These are phyloP conservation scores for Geotrichum reessii DNA, from an alignment of 1,139 yeast genomes.

Conservation along the genomic window DNA sequence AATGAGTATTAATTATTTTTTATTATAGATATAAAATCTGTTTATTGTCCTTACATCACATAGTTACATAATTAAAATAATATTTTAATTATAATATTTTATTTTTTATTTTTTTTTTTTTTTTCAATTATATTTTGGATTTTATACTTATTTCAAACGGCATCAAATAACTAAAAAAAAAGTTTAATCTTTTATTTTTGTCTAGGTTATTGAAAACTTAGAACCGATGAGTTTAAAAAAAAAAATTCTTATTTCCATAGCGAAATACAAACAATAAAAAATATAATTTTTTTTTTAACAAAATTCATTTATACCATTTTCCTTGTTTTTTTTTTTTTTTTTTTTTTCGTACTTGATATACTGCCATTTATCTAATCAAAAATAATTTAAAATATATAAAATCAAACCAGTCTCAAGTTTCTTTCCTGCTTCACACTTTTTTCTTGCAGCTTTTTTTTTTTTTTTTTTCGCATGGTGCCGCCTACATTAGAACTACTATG, in stretches of 20 bases:
- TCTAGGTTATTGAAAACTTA: not conserved
- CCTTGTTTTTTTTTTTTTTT: not conserved
- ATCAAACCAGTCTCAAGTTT: not conserved
- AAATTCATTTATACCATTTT: not conserved
- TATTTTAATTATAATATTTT: not conserved
- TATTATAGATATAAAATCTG: too few relatives aligned
- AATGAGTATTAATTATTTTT: too few relatives aligned
- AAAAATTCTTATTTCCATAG: not conserved
- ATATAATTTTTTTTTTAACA: not conserved
- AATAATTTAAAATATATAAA: not conserved
- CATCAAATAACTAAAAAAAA: not conserved
- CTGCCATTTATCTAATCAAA: too few relatives aligned
- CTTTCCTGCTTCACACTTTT: not conserved
- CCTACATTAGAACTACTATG: not conserved
- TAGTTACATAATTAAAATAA: too few relatives aligned
- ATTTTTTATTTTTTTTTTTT: not conserved
- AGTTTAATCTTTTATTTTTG: not conserved
- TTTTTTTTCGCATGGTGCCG: not conserved
- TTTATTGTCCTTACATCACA: too few relatives aligned
- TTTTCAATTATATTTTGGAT: not conserved
- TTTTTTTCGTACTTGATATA: not conserved
- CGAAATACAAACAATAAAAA: not conserved
- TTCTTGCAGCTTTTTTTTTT: not conserved
- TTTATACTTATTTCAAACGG: not conserved
- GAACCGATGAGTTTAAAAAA: not conserved